Evolutionary conservation across 2,329 filamentous ascomycete species (phyloP).

Genomic region (Diaporthe vaccinii): DNA sequence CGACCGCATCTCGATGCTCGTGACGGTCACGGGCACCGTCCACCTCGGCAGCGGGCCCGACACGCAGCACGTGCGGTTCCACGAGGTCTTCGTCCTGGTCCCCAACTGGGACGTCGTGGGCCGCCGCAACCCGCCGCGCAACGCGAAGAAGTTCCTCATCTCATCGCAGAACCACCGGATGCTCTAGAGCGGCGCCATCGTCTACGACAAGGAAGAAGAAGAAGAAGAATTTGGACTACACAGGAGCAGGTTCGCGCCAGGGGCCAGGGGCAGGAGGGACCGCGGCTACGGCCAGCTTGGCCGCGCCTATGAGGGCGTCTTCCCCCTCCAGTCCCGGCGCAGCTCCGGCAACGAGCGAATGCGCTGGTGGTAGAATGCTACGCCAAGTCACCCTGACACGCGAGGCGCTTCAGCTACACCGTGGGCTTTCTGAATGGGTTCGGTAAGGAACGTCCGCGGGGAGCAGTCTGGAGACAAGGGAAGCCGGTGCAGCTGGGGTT

Average conservation of each 20-base stretch:
- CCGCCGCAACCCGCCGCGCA: constrained; percentile 65
- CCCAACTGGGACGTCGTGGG: constrained; percentile 76
- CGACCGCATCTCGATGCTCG: constrained; percentile 76
- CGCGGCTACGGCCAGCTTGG: not conserved
- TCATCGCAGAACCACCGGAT: constrained; percentile 80
- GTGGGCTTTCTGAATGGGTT: not conserved
- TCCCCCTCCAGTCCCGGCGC: constrained; percentile 12
- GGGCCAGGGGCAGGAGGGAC: not conserved
- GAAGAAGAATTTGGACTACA: not conserved
- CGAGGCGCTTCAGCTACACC: not conserved
- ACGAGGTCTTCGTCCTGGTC: constrained; percentile 84
- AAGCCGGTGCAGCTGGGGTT: not conserved
- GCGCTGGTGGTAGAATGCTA: not conserved
- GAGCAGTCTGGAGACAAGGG: not conserved
- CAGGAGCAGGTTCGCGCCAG: not conserved
- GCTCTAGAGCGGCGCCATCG: constrained; percentile 51
- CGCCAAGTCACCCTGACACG: not conserved
- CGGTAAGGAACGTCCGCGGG: not conserved
- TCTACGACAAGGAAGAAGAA: not conserved
- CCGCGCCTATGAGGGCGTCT: not conserved
- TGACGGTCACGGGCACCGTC: constrained; percentile 81
- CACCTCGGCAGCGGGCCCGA: constrained; percentile 75
- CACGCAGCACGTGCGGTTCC: constrained; percentile 77
- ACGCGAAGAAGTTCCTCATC: constrained; percentile 71
- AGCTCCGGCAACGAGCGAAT: constrained; percentile 13